Evolutionary conservation across 768 basidiomycete genomes (phyloP), one percentile per base, ranked within the genome.

Genomic region (Lentinus tigrinus): DNA sequence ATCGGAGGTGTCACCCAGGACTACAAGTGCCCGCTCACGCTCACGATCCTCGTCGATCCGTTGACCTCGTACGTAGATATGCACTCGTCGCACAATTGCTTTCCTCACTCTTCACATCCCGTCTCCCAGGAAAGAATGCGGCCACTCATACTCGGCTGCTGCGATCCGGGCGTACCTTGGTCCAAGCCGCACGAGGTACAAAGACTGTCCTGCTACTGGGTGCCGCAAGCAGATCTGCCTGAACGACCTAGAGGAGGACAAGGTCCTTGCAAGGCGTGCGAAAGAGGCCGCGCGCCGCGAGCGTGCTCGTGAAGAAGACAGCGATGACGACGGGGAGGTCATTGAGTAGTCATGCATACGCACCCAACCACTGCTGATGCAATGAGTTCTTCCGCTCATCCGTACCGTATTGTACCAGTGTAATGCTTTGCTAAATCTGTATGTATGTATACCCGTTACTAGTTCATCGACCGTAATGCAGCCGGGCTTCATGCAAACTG

Each of bases 1-100:
- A 77, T 96, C 49, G 95, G 95, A 52, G 94, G 93, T 24, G 80
- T 87, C 27, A 89, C 86, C 6, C 89, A 91, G 67, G 87, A 85
- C 65, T 93, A 87, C 77, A 88, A 84, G 54, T 96, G 94, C 64
- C 95, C 94, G 2, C 75, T 98, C 49, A 85, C 89, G 0, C 76
- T 95, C 43, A 81, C 75, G 2, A 69, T 79, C 14, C 78, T 93
- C 38, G 78, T 78, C 21, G 78, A 96, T 50, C 93, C 95, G 2
- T 75, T 91, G 57, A 93, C 89, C 3, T 93, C 91, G 95, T 95
- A 68, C 54, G 89, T 77, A 11, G 6, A 31, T 66, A 26, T 52
- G 31, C 46, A n/a, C 23, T 44, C 48, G 47, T 21, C 19, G 21
- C 43, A 17, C 44, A 31, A 24, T 53, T 19, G 24, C 46, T 5